phyloP scores from a whole-genome alignment of 352 stramenopile species.

The Globisporangium canariense region DNA sequence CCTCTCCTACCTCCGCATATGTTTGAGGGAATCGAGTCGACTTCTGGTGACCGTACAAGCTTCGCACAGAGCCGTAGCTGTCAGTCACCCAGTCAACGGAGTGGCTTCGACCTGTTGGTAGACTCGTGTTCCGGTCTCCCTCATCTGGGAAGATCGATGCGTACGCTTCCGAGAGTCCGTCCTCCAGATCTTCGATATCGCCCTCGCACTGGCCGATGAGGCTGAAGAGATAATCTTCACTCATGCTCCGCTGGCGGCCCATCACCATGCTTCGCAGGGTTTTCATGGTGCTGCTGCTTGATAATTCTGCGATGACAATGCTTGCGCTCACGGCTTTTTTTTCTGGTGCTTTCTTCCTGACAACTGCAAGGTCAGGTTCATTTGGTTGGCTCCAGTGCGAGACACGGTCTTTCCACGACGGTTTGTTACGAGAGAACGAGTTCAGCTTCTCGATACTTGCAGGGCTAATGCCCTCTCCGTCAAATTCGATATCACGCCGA shows the following conservation, averaged over 20 bases:
- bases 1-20: neutral
- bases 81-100: neutral
- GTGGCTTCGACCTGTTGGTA: neutral
- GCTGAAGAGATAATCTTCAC: conserved; percentile 14
- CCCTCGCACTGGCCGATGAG: conserved; percentile 18
- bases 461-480: neutral
- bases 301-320: neutral
- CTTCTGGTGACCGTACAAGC: too few relatives aligned
- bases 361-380: neutral
- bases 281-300: conserved; percentile 1
- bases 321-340: neutral
- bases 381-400: neutral
- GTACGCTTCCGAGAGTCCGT: conserved; percentile 19
- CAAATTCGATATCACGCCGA: neutral
- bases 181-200: conserved; percentile 18
- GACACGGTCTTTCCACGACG: conserved; percentile 11
- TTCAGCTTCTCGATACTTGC: conserved; percentile 15
- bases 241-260: conserved; percentile 16
- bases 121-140: neutral
- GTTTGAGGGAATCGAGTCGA: neutral
- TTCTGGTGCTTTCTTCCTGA: neutral
- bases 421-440: neutral
- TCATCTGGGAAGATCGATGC: conserved; percentile 6
- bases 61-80: neutral
- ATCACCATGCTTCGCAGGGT: conserved; percentile 13